Conservation (phyloP, 1,284 basidiomycete species). For the Sporisorium reilianum region DNA sequence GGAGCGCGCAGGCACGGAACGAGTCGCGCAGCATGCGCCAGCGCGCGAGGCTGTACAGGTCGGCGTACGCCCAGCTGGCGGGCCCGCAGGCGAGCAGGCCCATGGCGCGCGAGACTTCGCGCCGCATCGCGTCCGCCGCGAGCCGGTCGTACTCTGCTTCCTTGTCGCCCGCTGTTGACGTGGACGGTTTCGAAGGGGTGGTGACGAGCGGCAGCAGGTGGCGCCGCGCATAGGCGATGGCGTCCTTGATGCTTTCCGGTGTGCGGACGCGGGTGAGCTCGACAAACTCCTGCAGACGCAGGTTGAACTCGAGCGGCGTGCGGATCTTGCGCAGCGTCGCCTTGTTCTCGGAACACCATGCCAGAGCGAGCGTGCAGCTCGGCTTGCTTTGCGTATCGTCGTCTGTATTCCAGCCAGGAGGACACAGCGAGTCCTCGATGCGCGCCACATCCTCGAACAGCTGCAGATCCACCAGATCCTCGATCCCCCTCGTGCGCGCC, state of each 20-base stretch:
- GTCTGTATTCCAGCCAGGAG: not conserved
- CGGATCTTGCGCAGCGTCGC: conserved; percentile 88
- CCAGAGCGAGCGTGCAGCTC: conserved; percentile 86
- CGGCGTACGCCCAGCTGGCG: conserved; percentile 42
- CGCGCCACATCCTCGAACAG: conserved; percentile 87
- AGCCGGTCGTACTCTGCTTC: conserved; percentile 40
- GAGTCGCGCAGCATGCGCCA: conserved; percentile 46
- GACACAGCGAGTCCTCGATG: conserved; percentile 82
- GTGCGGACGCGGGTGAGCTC: conserved; percentile 75
- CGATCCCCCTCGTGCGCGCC: conserved; percentile 30
- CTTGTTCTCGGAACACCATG: conserved; percentile 98
- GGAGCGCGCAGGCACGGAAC: conserved; percentile 54
- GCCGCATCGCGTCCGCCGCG: conserved; percentile 26
- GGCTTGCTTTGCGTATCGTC: conserved; percentile 70
- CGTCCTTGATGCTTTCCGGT: conserved; percentile 74
- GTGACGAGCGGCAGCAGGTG: conserved; percentile 79
- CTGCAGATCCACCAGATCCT: conserved; percentile 74
- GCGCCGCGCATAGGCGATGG: conserved; percentile 86
- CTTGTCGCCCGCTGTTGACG: conserved; percentile 3
- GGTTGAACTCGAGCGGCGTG: conserved; percentile 86
- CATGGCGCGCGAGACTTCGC: conserved; percentile 49
- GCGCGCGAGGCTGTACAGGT: conserved; percentile 52
- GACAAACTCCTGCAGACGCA: conserved; percentile 95
- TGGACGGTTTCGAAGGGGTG: not conserved
- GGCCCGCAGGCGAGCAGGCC: conserved; percentile 60